Percentiles rank a stretch among this genome's conserved stretches.
Evolutionary conservation across 2,329 filamentous ascomycete genomes (phyloP).

Genomic region (Gnomoniopsis sp.): DNA sequence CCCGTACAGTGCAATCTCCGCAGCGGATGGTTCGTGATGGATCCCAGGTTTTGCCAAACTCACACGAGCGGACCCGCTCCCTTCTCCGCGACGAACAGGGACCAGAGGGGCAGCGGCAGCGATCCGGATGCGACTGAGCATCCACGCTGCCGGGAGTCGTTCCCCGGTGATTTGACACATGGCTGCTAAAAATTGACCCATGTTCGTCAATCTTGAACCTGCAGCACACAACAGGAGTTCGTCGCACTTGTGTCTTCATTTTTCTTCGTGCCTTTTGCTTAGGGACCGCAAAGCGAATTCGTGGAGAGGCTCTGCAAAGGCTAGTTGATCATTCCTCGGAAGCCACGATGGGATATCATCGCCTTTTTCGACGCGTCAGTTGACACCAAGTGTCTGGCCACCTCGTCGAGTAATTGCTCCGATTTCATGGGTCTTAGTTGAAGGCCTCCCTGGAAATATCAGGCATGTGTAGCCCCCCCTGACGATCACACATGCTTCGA

Average conservation of each 20-base stretch:
- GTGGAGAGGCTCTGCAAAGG: conserved; percentile 6
- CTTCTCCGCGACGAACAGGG: conserved; percentile 4
- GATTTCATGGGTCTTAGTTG: background rate
- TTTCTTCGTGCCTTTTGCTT: background rate
- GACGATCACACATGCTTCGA: conserved; percentile 14
- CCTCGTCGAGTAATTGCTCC: background rate
- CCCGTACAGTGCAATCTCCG: conserved; percentile 15
- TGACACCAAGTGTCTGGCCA: background rate
- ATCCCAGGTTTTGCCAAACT: conserved; percentile 1
- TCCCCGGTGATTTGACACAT: conserved; percentile 19
- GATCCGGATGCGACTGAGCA: conserved; percentile 5
- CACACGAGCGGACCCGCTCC: conserved; percentile 3
- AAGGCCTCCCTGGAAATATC: background rate
- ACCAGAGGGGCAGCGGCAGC: conserved; percentile 13
- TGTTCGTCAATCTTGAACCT: conserved; percentile 12
- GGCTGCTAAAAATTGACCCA: conserved; percentile 16
- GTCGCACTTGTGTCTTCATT: background rate
- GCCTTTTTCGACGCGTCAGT: background rate
- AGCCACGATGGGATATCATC: no score
- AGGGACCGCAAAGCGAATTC: background rate
- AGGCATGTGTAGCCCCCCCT: background rate
- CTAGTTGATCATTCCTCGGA: background rate
- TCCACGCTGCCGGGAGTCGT: conserved; percentile 14
- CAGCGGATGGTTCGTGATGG: background rate
- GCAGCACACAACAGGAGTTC: conserved; percentile 11